phyloP scores from a whole-genome alignment of 805 yeast genomes.

The Ogataea glucozyma region DNA sequence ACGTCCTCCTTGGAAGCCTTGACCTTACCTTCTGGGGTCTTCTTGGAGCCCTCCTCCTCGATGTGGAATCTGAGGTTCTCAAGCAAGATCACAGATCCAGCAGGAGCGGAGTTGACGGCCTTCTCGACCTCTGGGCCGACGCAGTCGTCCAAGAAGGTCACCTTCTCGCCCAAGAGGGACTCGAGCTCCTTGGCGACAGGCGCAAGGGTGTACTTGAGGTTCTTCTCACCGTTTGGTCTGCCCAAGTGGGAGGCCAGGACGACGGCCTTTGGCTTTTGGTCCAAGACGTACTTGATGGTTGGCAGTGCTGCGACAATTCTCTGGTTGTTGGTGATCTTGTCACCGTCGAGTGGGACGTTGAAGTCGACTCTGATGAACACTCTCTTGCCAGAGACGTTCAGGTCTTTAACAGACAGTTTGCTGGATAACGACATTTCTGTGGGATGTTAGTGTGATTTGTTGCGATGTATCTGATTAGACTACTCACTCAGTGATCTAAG shows the following conservation, averaged over 20 bases:
- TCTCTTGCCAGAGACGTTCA: conserved; percentile 84
- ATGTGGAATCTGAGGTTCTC: conserved; percentile 99
- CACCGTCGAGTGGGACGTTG: conserved; percentile 94
- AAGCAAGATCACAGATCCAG: conserved; percentile 83
- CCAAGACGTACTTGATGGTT: conserved; percentile 92
- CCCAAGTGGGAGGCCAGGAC: conserved; percentile 97
- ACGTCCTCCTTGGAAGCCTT: conserved; percentile 90
- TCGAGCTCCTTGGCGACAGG: conserved; percentile 92
- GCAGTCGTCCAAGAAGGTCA: conserved; percentile 82
- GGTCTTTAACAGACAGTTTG: conserved; percentile 91
- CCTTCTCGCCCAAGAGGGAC: conserved; percentile 70
- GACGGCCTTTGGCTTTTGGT: conserved; percentile 87
- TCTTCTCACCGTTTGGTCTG: conserved; percentile 95
- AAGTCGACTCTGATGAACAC: conserved; percentile 98
- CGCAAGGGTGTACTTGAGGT: conserved; percentile 83
- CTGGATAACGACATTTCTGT: conserved; percentile 81
- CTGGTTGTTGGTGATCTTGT: conserved; percentile 97
- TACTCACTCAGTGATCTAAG: neutral
- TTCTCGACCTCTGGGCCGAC: conserved; percentile 90
- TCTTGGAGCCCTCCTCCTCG: conserved; percentile 94
- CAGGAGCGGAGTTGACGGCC: conserved; percentile 69
- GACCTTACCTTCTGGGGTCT: conserved; percentile 81
- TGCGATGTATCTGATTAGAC: neutral
- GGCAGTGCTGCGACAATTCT: conserved; percentile 99
- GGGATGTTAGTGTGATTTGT: neutral